These are phyloP conservation scores for Penicillium carneum DNA, from an alignment of 2,329 filamentous ascomycete genomes.

Conservation along the genomic window DNA sequence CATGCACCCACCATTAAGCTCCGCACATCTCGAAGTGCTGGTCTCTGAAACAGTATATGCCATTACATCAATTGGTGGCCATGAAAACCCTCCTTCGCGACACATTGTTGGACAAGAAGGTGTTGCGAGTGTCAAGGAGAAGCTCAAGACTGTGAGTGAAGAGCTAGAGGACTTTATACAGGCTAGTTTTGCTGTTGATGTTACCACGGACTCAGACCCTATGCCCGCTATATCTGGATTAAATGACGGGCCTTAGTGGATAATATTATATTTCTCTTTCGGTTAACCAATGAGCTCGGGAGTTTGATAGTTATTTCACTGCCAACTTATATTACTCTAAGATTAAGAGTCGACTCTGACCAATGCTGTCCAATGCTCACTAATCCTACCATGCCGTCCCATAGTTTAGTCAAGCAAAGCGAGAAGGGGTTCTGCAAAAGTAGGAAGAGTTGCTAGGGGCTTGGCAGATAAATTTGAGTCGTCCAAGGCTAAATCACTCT, in stretches of 20 bases:
- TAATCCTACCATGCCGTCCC: neutral
- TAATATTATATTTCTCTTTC: conserved; percentile 10
- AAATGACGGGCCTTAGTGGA: conserved; percentile 22
- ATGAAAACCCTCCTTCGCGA: conserved; percentile 91
- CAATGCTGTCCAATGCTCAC: neutral
- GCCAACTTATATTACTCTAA: neutral
- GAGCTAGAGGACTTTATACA: conserved; percentile 96
- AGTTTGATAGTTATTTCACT: neutral
- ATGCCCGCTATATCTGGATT: conserved; percentile 21
- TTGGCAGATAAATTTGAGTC: neutral
- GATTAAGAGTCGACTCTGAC: neutral
- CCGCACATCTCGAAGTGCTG: conserved; percentile 72
- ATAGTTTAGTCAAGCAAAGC: neutral
- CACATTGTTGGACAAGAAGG: conserved; percentile 94
- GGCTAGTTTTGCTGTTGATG: conserved; percentile 81
- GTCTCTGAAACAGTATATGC: conserved; percentile 91
- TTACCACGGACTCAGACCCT: conserved; percentile 44
- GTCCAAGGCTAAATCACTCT: neutral
- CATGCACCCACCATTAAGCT: conserved; percentile 76
- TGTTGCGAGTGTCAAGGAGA: conserved; percentile 87
- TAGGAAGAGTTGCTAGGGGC: neutral
- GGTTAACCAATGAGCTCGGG: neutral
- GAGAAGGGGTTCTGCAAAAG: neutral
- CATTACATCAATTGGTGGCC: conserved; percentile 87
- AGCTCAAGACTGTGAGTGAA: conserved; percentile 93